A percentile compares a stretch with the other conserved stretches of the same genome.
These are phyloP conservation scores for Warburgia ugandensis DNA, from an alignment of 164 flowering plant species.

Conservation along the genomic window DNA sequence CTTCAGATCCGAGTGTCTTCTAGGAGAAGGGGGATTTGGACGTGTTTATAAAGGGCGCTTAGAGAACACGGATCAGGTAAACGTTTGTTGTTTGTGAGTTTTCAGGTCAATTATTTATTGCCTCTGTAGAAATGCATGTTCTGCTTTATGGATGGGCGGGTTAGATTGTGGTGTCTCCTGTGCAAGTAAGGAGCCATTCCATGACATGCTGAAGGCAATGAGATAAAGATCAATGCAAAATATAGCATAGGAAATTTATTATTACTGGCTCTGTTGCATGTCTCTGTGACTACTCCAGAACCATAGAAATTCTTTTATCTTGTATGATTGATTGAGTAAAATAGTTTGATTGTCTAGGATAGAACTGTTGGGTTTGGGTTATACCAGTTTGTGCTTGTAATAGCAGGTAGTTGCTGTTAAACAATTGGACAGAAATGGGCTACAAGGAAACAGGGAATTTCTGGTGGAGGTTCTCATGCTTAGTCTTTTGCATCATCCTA, in stretches of 20 bases:
- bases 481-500: constrained; percentile 35
- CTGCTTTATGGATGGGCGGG: not conserved
- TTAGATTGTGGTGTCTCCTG: not conserved
- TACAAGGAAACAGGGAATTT: constrained; percentile 37
- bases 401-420: constrained; percentile 35
- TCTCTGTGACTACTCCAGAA: too few species aligned
- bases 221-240: not conserved
- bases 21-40: constrained; percentile 43
- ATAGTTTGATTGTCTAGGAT: too few species aligned
- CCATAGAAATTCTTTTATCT: too few species aligned
- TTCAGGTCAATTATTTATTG: too few species aligned
- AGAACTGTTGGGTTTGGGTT: not conserved
- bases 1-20: constrained; percentile 23
- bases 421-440: constrained; percentile 32
- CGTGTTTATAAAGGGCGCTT: constrained; percentile 32
- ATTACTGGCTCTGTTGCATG: not conserved
- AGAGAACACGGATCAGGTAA: constrained; percentile 34
- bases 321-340: too few species aligned
- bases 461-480: constrained; percentile 40
- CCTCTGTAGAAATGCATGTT: too few species aligned
- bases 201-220: not conserved
- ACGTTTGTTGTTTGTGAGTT: not conserved
- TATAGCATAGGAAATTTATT: not conserved
- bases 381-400: not conserved
- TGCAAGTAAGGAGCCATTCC: not conserved